A percentile compares a stretch with the other conserved stretches of the same genome.
Conservation (phyloP, 108 stramenopile species). For the Cyclostephanos invisitatus region DNA sequence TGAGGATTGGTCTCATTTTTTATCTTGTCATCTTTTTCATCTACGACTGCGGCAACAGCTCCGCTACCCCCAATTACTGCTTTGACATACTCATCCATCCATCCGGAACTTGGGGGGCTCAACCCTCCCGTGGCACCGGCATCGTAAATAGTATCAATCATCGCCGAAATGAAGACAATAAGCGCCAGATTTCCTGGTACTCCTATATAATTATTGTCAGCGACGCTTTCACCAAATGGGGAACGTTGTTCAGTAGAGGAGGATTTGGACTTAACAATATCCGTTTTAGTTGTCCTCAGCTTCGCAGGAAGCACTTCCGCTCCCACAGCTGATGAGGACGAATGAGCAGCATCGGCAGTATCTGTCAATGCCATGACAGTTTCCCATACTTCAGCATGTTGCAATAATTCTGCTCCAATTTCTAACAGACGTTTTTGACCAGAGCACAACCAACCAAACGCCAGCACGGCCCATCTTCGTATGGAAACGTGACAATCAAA, state of each 20-base stretch:
- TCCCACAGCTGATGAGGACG: background rate
- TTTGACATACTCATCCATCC: conserved; percentile 55
- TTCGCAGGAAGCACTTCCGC: conserved; percentile 2
- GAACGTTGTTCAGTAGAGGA: background rate
- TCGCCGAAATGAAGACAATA: conserved; percentile 33
- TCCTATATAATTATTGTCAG: conserved; percentile 2
- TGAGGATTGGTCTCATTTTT: background rate
- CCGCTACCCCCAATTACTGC: conserved; percentile 12
- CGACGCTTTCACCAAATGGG: background rate
- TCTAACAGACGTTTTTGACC: conserved; percentile 44
- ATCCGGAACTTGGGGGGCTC: conserved; percentile 34
- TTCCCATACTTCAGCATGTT: conserved; percentile 27
- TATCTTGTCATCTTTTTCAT: background rate
- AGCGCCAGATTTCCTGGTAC: conserved; percentile 42
- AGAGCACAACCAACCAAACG: conserved; percentile 47
- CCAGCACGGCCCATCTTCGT: conserved; percentile 43
- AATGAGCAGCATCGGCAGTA: background rate
- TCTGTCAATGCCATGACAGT: conserved; percentile 25
- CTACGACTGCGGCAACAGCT: background rate
- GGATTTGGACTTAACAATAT: background rate
- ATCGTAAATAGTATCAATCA: conserved; percentile 46
- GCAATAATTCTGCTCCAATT: conserved; percentile 24
- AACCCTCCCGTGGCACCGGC: conserved; percentile 33
- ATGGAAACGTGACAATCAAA: conserved; percentile 49
- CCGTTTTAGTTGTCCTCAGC: conserved; percentile 31